Percentiles rank a stretch among this genome's conserved stretches.
Conservation (phyloP, 2,329 filamentous ascomycete genomes). For the Paecilomyces sp. region DNA sequence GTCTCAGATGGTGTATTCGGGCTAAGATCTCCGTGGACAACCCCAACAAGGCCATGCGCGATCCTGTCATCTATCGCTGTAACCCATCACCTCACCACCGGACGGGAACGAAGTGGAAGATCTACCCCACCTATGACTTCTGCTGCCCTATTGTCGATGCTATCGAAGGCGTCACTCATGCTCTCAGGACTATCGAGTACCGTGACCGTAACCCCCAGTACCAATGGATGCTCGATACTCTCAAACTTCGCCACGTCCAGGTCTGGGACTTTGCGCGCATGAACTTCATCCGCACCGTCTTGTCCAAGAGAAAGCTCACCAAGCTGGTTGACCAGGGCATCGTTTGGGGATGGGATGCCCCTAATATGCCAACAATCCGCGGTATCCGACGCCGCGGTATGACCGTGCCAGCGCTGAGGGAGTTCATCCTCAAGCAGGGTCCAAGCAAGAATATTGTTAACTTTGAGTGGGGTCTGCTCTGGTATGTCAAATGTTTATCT, state of each 20-base stretch:
- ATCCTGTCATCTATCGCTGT: constrained; percentile 96
- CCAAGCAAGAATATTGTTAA: constrained; percentile 43
- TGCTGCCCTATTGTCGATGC: constrained; percentile 58
- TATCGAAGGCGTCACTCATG: constrained; percentile 58
- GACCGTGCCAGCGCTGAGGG: constrained; percentile 42
- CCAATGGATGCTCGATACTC: constrained; percentile 43
- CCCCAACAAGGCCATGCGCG: constrained; percentile 90
- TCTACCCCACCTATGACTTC: constrained; percentile 62
- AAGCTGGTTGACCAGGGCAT: constrained; percentile 42
- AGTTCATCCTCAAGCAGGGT: constrained; percentile 45
- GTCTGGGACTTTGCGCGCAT: constrained; percentile 48
- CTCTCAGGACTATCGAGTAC: constrained; percentile 57
- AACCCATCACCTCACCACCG: constrained; percentile 61
- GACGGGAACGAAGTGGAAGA: constrained; percentile 58
- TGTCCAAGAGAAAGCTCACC: constrained; percentile 46
- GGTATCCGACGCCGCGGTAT: constrained; percentile 44
- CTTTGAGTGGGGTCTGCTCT: constrained; percentile 44
- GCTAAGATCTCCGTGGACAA: constrained; percentile 90
- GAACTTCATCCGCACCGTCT: constrained; percentile 45
- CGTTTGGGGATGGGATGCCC: constrained; percentile 47
- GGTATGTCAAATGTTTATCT: constrained; percentile 18
- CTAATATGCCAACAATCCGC: constrained; percentile 44
- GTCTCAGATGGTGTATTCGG: constrained; percentile 80
- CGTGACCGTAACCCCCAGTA: constrained; percentile 47
- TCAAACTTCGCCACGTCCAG: constrained; percentile 39